Percentiles rank a stretch among this genome's conserved stretches.
phyloP scores from a whole-genome alignment of 305 asterid species.

The Fraxinus sp. region DNA sequence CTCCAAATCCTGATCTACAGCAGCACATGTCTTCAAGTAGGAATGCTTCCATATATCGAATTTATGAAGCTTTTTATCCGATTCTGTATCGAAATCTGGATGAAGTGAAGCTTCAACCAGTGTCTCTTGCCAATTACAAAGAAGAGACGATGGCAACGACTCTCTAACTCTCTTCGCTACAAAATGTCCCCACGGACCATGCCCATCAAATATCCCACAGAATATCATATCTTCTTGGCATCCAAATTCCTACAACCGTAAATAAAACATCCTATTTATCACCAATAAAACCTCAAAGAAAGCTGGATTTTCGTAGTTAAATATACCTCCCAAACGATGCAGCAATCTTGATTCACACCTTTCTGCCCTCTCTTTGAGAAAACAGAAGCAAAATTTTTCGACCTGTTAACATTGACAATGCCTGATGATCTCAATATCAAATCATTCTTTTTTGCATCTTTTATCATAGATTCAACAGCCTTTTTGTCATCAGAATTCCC shows the following conservation, averaged over 20 bases:
- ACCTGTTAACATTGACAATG: conserved; percentile 51
- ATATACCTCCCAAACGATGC: conserved; percentile 96
- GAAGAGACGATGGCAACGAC: conserved; percentile 68
- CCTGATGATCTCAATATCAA: conserved; percentile 77
- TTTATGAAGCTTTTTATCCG: conserved; percentile 52
- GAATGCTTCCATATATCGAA: conserved; percentile 80
- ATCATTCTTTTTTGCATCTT: conserved; percentile 69
- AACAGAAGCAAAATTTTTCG: conserved; percentile 72
- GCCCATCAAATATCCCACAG: conserved; percentile 97
- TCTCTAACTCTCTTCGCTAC: conserved; percentile 84
- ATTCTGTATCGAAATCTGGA: conserved; percentile 46
- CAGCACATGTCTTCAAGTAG: conserved; percentile 76
- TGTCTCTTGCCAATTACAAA: conserved; percentile 75
- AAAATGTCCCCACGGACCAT: conserved; percentile 94
- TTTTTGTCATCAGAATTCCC: conserved; percentile 48
- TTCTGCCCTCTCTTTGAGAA: conserved; percentile 89
- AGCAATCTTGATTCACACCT: conserved; percentile 86
- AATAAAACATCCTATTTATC: not conserved
- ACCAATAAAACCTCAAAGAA: not conserved
- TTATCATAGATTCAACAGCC: conserved; percentile 59
- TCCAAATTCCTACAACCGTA: conserved; percentile 68
- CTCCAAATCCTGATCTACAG: conserved; percentile 75
- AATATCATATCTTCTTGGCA: conserved; percentile 90
- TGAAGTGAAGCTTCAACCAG: conserved; percentile 58
- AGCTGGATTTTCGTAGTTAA: not conserved